Conservation (phyloP, 352 stramenopile species). For the Aphanomyces cochlioides region DNA sequence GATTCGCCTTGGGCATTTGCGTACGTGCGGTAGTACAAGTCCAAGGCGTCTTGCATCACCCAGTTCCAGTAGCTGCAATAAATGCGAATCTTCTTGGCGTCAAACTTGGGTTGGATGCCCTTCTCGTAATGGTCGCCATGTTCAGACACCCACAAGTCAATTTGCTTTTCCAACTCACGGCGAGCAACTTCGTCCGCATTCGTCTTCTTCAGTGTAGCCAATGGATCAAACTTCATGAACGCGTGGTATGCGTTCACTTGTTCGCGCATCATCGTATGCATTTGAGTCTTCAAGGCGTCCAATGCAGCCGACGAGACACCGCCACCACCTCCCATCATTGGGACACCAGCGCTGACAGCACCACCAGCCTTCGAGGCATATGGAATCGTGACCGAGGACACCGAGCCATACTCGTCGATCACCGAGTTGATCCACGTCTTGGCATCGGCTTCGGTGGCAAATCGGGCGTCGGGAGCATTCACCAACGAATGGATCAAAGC, state of each 20-base stretch:
- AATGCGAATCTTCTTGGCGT: constrained; percentile 60
- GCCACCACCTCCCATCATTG: neutral
- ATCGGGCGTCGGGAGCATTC: constrained; percentile 62
- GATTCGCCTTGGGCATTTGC: neutral
- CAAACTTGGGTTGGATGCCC: constrained; percentile 54
- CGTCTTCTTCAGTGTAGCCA: constrained; percentile 49
- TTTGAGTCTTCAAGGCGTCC: constrained; percentile 48
- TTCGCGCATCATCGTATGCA: constrained; percentile 55
- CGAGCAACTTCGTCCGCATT: constrained; percentile 44
- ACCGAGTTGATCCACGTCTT: constrained; percentile 77
- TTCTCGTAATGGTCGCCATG: constrained; percentile 50
- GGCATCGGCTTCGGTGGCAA: constrained; percentile 52
- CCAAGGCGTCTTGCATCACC: constrained; percentile 56
- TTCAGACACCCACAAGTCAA: constrained; percentile 48
- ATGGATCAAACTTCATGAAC: constrained; percentile 43
- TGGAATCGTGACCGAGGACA: constrained; percentile 50
- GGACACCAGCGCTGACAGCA: neutral
- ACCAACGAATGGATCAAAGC: constrained; percentile 67
- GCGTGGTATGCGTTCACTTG: constrained; percentile 46
- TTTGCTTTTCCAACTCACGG: constrained; percentile 46
- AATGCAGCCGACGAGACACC: constrained; percentile 30
- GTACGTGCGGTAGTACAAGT: constrained; percentile 50
- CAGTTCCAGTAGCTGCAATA: constrained; percentile 81
- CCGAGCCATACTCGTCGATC: constrained; percentile 64
- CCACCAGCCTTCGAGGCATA: constrained; percentile 34